phyloP scores from a whole-genome alignment of 306 rosid species.

The Cucurbita pepo region DNA sequence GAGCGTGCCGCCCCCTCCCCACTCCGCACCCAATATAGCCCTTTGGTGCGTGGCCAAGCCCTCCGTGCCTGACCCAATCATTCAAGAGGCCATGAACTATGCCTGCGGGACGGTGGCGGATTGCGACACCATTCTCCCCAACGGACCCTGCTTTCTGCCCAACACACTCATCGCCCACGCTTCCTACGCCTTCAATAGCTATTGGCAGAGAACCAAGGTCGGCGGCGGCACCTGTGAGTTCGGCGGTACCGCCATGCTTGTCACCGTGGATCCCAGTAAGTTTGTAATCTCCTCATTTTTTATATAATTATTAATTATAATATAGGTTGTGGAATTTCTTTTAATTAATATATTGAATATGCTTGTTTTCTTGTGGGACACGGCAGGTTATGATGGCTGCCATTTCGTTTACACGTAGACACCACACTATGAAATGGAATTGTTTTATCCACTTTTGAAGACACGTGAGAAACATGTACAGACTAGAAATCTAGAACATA shows the following conservation, averaged over 20 bases:
- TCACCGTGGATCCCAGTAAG: conserved; percentile 72
- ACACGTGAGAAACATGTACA: not conserved
- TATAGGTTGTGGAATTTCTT: not conserved
- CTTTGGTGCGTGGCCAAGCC: conserved; percentile 97
- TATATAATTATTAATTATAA: no score
- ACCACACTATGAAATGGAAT: not conserved
- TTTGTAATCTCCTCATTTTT: not conserved
- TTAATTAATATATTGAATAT: not conserved
- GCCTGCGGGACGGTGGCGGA: conserved; percentile 89
- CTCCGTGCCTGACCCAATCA: conserved; percentile 83
- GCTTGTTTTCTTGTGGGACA: not conserved
- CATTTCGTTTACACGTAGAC: not conserved
- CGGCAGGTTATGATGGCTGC: conserved; percentile 1
- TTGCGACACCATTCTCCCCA: conserved; percentile 48
- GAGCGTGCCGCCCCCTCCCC: conserved; percentile 40
- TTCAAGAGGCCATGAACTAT: conserved; percentile 85
- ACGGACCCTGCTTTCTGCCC: conserved; percentile 66
- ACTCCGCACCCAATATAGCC: conserved; percentile 18
- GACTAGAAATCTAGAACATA: not conserved
- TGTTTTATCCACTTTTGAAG: not conserved
- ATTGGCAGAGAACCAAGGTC: conserved; percentile 63
- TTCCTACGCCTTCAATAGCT: conserved; percentile 80
- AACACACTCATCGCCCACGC: conserved; percentile 54
- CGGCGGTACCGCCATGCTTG: conserved; percentile 83
- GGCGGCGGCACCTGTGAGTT: conserved; percentile 72